Conservation (phyloP, 2,329 filamentous ascomycete genomes). For the Stagonosporopsis rhizophila region DNA sequence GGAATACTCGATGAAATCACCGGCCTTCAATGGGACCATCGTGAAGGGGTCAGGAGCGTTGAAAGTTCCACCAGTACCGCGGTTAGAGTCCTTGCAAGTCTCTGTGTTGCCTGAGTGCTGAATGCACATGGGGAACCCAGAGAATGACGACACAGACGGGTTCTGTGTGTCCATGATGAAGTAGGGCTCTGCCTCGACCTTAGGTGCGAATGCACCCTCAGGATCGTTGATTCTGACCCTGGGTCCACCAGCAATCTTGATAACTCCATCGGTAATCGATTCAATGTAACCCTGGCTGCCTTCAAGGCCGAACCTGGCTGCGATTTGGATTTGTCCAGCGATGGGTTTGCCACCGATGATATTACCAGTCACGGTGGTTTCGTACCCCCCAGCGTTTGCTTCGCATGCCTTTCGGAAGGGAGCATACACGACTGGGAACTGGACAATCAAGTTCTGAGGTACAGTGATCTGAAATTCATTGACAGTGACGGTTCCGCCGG, state of each 20-base stretch:
- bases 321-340: constrained; percentile 50
- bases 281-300: constrained; percentile 48
- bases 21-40: constrained; percentile 52
- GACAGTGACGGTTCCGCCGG: constrained; percentile 55
- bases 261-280: constrained; percentile 45
- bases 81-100: constrained; percentile 50
- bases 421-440: constrained; percentile 57
- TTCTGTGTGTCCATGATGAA: constrained; percentile 60
- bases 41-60: constrained; percentile 45
- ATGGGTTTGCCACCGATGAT: constrained; percentile 47
- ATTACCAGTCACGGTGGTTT: constrained; percentile 50
- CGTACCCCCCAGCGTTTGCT: constrained; percentile 30
- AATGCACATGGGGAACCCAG: constrained; percentile 62
- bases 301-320: constrained; percentile 47
- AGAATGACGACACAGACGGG: constrained; percentile 57
- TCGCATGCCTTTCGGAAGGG: constrained; percentile 48
- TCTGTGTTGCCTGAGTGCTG: constrained; percentile 50
- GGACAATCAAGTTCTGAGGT: constrained; percentile 59
- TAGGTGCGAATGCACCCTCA: constrained; percentile 52
- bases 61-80: constrained; percentile 41
- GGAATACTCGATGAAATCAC: constrained; percentile 53
- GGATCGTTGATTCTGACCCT: constrained; percentile 55
- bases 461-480: constrained; percentile 56
- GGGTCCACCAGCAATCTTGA: constrained; percentile 49
- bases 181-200: constrained; percentile 39